phyloP scores from a whole-genome alignment of 2,329 filamentous ascomycete genomes.

The Aureobasidium subglaciale region DNA sequence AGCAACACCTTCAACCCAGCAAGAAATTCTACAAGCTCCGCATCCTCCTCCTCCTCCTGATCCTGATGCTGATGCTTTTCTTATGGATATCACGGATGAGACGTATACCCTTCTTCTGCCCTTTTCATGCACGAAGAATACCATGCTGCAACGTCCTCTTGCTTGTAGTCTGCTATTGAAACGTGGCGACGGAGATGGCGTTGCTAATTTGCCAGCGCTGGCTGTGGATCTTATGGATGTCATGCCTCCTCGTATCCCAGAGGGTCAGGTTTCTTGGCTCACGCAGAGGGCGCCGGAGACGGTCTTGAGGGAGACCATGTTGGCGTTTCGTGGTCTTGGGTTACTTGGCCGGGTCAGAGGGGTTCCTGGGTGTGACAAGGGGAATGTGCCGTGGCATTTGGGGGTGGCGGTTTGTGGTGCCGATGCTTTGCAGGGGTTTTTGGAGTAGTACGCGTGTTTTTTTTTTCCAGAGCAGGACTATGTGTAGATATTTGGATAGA shows the following conservation, averaged over 20 bases:
- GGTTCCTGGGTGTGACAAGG: conserved; percentile 52
- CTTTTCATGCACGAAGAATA: conserved; percentile 42
- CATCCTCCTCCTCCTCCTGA: too few relatives aligned
- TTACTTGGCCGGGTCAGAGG: conserved; percentile 61
- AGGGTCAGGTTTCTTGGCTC: conserved; percentile 9
- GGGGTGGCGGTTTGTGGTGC: conserved; percentile 64
- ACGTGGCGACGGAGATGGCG: conserved; percentile 22
- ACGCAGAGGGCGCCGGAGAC: conserved; percentile 40
- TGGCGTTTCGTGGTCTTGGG: conserved; percentile 60
- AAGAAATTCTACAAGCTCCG: too few relatives aligned
- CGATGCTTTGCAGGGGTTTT: conserved; percentile 44
- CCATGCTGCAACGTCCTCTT: conserved; percentile 24
- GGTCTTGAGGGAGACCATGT: conserved; percentile 62
- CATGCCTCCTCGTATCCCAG: conserved; percentile 13
- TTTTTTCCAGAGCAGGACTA: too few relatives aligned
- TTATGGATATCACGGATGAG: conserved; percentile 67
- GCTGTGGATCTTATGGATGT: conserved; percentile 33
- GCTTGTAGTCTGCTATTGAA: conserved; percentile 40
- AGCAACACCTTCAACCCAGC: conserved; percentile 33
- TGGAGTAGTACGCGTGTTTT: conserved; percentile 16
- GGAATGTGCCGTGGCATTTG: conserved; percentile 69
- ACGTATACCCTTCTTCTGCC: conserved; percentile 65
- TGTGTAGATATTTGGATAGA: too few relatives aligned
- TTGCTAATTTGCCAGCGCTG: conserved; percentile 24
- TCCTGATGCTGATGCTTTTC: conserved; percentile 59